Conservation (phyloP, 2,329 filamentous ascomycete genomes). For the Aspergillus sp. region DNA sequence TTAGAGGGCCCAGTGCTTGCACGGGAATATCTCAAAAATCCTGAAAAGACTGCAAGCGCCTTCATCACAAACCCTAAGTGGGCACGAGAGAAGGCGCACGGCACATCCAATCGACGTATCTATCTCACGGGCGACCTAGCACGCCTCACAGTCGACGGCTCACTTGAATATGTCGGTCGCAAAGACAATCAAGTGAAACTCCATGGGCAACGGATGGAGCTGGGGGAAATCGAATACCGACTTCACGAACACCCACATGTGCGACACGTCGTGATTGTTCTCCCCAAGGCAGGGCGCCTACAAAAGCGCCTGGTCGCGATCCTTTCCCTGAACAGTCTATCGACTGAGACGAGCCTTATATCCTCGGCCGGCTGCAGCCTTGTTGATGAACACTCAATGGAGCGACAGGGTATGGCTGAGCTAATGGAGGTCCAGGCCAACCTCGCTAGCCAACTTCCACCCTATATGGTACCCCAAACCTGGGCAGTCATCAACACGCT, state of each 20-base stretch:
- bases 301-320: conserved; percentile 47
- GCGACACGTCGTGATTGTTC: conserved; percentile 43
- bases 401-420: conserved; percentile 20
- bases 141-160: conserved; percentile 20
- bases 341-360: conserved; percentile 24
- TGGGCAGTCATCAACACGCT: conserved; percentile 42
- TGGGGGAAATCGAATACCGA: conserved; percentile 49
- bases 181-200: conserved; percentile 69
- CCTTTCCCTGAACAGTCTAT: conserved; percentile 35
- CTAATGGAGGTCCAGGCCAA: conserved; percentile 37
- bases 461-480: conserved; percentile 47
- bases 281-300: conserved; percentile 44
- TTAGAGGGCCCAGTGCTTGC: conserved; percentile 41
- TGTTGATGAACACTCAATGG: conserved; percentile 23
- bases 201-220: conserved; percentile 64
- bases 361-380: conserved; percentile 34
- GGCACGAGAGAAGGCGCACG: conserved; percentile 4
- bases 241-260: conserved; percentile 32
- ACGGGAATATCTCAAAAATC: conserved; percentile 40
- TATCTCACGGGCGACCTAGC: conserved; percentile 31
- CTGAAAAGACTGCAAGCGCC: conserved; percentile 28
- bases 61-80: conserved; percentile 30
- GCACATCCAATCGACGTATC: conserved; percentile 3
- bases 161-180: conserved; percentile 41
- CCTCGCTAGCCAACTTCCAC: conserved; percentile 44